Evolutionary conservation across 2,329 filamentous ascomycete genomes (phyloP).

Genomic region (Ambrosiella beaveri): DNA sequence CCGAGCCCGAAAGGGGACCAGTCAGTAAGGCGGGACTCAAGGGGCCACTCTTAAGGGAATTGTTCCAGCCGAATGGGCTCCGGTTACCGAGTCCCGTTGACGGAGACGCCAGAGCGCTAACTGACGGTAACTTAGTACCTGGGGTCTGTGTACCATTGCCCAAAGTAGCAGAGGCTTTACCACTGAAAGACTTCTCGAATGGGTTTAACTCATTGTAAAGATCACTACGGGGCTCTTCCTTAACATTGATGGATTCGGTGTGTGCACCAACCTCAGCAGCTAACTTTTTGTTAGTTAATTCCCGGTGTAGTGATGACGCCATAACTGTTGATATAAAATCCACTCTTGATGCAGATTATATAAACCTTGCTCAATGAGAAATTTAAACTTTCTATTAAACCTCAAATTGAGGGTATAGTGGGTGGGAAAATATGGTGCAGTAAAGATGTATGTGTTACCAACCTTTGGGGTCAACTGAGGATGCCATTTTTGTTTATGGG

Average conservation of each 20-base stretch:
- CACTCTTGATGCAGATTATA: no score
- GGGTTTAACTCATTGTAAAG: slow-evolving; percentile 80
- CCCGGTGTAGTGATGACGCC: neutral
- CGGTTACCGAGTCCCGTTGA: slow-evolving; percentile 32
- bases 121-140: slow-evolving; percentile 70
- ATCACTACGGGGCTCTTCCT: slow-evolving; percentile 8
- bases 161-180: slow-evolving; percentile 26
- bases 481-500: slow-evolving; percentile 8
- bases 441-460: neutral
- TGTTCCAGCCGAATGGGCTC: slow-evolving; percentile 19
- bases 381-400: no score
- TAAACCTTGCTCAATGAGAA: no score
- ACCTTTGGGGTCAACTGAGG: slow-evolving; percentile 4
- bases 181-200: slow-evolving; percentile 85
- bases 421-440: neutral
- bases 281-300: neutral
- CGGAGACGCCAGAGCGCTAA: slow-evolving; percentile 80
- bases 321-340: neutral
- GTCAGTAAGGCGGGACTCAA: slow-evolving; percentile 95
- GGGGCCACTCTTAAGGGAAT: slow-evolving; percentile 78
- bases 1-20: slow-evolving; percentile 70
- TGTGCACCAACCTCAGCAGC: neutral
- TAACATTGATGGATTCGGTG: slow-evolving; percentile 4
- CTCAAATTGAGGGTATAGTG: no score
- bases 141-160: slow-evolving; percentile 43